Evolutionary conservation across 495 filamentous ascomycete genomes (phyloP).

Genomic region (Penicillium paxilli): DNA sequence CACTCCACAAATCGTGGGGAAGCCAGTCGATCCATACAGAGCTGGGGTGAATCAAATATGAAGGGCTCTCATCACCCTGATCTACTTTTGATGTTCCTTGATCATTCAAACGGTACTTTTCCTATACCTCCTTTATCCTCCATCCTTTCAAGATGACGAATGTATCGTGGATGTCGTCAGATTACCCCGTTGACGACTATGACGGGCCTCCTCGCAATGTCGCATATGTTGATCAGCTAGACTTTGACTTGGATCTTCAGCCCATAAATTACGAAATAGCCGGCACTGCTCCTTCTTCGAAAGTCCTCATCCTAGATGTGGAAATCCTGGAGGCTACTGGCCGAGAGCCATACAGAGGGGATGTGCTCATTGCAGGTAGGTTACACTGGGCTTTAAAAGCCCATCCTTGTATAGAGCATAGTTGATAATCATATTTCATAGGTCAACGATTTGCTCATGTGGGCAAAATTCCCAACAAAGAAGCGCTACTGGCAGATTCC

Average conservation of each 20-base stretch:
- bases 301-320: conserved; percentile 46
- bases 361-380: conserved; percentile 44
- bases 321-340: conserved; percentile 53
- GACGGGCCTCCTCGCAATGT: conserved; percentile 7
- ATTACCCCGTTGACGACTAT: conserved; percentile 3
- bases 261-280: conserved; percentile 22
- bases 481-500: conserved; percentile 29
- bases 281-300: conserved; percentile 36
- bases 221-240: conserved; percentile 5
- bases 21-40: not conserved
- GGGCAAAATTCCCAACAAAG: conserved; percentile 37
- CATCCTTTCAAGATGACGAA: conserved; percentile 2
- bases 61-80: not conserved
- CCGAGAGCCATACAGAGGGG: conserved; percentile 43
- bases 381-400: not conserved
- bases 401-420: not conserved
- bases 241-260: conserved; percentile 15
- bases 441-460: conserved; percentile 41
- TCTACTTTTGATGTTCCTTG: not conserved
- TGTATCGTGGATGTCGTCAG: conserved; percentile 6
- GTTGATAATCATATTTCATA: conserved; percentile 21
- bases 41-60: not conserved
- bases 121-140: not conserved
- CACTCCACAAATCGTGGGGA: not conserved
- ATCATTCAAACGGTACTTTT: not conserved